phyloP scores from a whole-genome alignment of 495 filamentous ascomycete species.

The Venustampulla echinocandica region DNA sequence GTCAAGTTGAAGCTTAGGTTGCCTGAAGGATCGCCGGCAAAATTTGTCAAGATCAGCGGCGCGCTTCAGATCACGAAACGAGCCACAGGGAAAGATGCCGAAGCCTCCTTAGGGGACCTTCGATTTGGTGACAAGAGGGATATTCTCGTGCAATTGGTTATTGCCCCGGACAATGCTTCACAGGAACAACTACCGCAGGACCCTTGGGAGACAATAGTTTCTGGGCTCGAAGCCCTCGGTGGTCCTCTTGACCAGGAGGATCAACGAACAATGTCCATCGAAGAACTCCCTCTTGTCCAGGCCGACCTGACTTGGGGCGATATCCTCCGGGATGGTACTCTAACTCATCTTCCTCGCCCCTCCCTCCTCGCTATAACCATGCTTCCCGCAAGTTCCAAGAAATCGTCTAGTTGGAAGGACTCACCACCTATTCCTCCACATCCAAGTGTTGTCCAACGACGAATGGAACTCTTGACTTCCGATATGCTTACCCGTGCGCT shows the following conservation, averaged over 20 bases:
- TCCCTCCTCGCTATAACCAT: slow-evolving; percentile 97
- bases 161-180: slow-evolving; percentile 77
- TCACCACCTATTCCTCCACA: slow-evolving; percentile 86
- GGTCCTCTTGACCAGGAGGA: slow-evolving; percentile 85
- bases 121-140: slow-evolving; percentile 97
- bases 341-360: slow-evolving; percentile 79
- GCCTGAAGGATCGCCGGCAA: slow-evolving; percentile 93
- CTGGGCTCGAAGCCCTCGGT: slow-evolving; percentile 90
- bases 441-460: slow-evolving; percentile 87
- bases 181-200: slow-evolving; percentile 86
- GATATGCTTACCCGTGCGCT: slow-evolving; percentile 95
- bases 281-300: slow-evolving; percentile 93
- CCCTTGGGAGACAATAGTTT: slow-evolving; percentile 94
- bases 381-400: slow-evolving; percentile 70
- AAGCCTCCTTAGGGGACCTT: slow-evolving; percentile 86
- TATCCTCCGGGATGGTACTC: slow-evolving; percentile 81
- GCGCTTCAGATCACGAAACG: slow-evolving; percentile 95
- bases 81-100: slow-evolving; percentile 91
- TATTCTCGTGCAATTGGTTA: slow-evolving; percentile 90
- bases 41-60: slow-evolving; percentile 97
- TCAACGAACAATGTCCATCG: slow-evolving; percentile 72
- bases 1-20: slow-evolving; percentile 92
- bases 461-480: slow-evolving; percentile 96
- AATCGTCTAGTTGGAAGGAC: slow-evolving; percentile 47
- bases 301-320: slow-evolving; percentile 92